Conservation (phyloP, 2,329 filamentous ascomycete genomes). For the Graphilbum ipis-grandicollis region DNA sequence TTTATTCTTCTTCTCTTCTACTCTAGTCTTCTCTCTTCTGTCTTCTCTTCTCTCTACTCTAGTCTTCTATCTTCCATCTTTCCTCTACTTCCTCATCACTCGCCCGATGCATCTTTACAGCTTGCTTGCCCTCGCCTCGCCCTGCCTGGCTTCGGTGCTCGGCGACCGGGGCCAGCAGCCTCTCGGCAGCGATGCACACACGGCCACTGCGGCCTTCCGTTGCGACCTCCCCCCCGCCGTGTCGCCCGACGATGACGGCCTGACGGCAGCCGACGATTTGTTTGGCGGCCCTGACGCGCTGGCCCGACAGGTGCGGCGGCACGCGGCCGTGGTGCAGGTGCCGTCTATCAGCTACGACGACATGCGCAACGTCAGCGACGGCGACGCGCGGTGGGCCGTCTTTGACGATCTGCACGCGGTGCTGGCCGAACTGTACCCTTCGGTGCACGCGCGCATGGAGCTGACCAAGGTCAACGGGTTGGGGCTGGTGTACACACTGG, state of each 20-base stretch:
- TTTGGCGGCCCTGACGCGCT: slow-evolving; percentile 6
- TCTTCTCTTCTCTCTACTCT: too few relatives aligned
- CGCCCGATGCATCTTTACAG: too few relatives aligned
- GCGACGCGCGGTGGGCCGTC: slow-evolving; percentile 40
- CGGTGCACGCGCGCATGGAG: slow-evolving; percentile 18
- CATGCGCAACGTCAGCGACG: slow-evolving; percentile 28
- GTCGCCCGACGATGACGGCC: slow-evolving; percentile 6
- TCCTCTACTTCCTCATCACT: too few relatives aligned
- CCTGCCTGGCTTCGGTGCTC: background rate
- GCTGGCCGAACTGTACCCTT: slow-evolving; percentile 31
- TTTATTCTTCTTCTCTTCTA: too few relatives aligned
- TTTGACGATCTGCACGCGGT: slow-evolving; percentile 35
- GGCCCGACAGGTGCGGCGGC: slow-evolving; percentile 10
- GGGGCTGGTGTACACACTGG: slow-evolving; percentile 39
- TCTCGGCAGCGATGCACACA: background rate
- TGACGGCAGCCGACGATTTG: slow-evolving; percentile 6
- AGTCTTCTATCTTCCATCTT: too few relatives aligned
- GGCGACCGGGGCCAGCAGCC: background rate
- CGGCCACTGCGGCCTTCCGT: slow-evolving; percentile 1
- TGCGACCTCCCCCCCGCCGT: slow-evolving; percentile 9
- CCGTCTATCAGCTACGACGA: slow-evolving; percentile 19
- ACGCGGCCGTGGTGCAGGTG: slow-evolving; percentile 15
- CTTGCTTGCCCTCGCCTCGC: too few relatives aligned
- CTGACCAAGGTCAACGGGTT: slow-evolving; percentile 41
- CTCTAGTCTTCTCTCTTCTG: too few relatives aligned